Evolutionary conservation across 1,284 basidiomycete species (phyloP), one percentile per base, ranked within the genome.

Genomic region (Farysia itapuensis): DNA sequence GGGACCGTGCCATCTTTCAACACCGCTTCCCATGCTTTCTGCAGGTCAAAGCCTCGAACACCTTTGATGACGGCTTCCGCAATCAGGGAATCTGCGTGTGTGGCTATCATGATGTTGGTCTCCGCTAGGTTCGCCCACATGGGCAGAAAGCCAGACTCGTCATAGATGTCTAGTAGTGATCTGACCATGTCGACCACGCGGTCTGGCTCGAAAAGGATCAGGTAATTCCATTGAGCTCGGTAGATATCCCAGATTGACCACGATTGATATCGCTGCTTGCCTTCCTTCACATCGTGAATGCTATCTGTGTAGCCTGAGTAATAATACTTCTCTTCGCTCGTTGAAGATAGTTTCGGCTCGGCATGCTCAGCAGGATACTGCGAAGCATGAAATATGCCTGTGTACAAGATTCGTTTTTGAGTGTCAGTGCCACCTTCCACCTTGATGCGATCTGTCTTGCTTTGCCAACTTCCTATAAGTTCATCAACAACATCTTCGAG

Each of bases 101-200:
- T 89, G 4, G 81, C 85, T 51, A 80, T 83, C 85, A 87, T 87
- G 57, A 86, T 86, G 58, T 86, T 87, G 2, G 86, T 86, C 68
- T 67, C 88, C 50, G 87, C 84, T 14, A 90, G 82, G 60, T 90
- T 90, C 78, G 89, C 89, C 88, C 89, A 90, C 88, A 90, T 90
- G 0, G 89, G 89, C 34, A 90, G 77, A 86, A 87, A 88, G 4
- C 89, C 89, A 20, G 86, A 84, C 83, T 89, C 59, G 39, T 64
- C 43, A 66, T 85, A 90, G 74, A 90, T 88, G 47, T 87, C 84
- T 12, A 90, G 78, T 86, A 90, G 89, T 57, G 85, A 87, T 25
- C 80, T 82, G 3, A 91, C 81, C 85, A 90, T 88, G 0, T 81
- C 85, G 0, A 85, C 82, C 7, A 89, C 79, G 11, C 86, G 80